These are phyloP conservation scores for Acer saccharum DNA, from an alignment of 345 rosid genomes.

Conservation along the genomic window DNA sequence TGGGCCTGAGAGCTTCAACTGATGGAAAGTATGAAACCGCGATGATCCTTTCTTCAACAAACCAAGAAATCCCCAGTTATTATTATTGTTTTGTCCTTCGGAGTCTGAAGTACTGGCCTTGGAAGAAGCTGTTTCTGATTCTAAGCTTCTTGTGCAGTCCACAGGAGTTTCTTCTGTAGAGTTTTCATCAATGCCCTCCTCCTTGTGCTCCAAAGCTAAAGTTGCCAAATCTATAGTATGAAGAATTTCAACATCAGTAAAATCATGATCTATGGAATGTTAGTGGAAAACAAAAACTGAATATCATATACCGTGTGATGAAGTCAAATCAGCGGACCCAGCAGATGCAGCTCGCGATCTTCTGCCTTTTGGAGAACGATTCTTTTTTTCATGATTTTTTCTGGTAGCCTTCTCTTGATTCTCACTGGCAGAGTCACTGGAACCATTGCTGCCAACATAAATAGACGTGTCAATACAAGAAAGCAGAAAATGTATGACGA, in stretches of 20 bases:
- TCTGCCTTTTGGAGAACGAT: conserved; percentile 31
- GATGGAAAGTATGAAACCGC: conserved; percentile 48
- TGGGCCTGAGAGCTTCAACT: not conserved
- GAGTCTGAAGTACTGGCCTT: conserved; percentile 60
- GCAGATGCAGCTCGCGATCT: conserved; percentile 49
- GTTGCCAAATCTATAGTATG: conserved; percentile 34
- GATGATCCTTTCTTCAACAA: conserved; percentile 59
- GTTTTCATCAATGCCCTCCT: not conserved
- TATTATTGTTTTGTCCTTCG: conserved; percentile 31
- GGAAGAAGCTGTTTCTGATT: conserved; percentile 44
- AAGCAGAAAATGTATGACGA: not conserved
- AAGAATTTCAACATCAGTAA: conserved; percentile 8
- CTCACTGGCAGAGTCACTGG: conserved; percentile 8
- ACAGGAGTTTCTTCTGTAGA: conserved; percentile 28
- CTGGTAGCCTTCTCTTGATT: conserved; percentile 23
- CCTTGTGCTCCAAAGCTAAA: conserved; percentile 24
- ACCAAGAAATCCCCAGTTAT: conserved; percentile 46
- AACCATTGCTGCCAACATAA: conserved; percentile 31
- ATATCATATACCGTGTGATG: conserved; percentile 42
- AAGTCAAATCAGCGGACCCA: conserved; percentile 50
- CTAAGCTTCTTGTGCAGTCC: conserved; percentile 39
- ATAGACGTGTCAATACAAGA: not conserved
- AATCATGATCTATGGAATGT: not conserved
- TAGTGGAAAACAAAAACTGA: not conserved
- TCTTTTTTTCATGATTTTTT: conserved; percentile 30